Evolutionary conservation across 306 rosid genomes (phyloP).

Genomic region (Prunus salicina): DNA sequence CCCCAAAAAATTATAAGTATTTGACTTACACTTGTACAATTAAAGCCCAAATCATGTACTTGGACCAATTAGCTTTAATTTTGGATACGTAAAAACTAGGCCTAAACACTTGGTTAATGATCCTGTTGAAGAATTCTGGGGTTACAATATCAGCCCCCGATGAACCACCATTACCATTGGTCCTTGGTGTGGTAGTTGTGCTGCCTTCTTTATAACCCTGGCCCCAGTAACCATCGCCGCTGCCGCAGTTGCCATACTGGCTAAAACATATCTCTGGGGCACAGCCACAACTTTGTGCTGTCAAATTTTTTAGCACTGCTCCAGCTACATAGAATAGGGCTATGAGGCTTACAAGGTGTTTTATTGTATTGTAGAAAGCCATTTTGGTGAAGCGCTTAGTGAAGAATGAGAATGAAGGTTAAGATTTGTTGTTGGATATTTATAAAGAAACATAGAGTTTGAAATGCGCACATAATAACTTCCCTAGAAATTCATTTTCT

Average conservation of each 20-base stretch:
- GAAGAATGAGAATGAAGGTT: neutral
- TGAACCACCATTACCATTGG: neutral
- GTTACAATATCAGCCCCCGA: neutral
- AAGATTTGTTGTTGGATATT: neutral
- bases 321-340: neutral
- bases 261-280: slow-evolving; percentile 22
- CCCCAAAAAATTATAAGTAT: no score
- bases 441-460: neutral
- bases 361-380: neutral
- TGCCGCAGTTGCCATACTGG: slow-evolving; percentile 25
- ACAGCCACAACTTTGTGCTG: slow-evolving; percentile 21
- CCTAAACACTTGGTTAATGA: no score
- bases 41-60: no score
- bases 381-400: neutral
- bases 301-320: neutral
- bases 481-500: no score
- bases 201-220: slow-evolving; percentile 26
- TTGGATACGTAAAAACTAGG: no score
- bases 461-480: neutral
- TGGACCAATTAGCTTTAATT: no score
- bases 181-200: neutral
- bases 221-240: slow-evolving; percentile 6
- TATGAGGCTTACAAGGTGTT: neutral
- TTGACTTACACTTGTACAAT: no score
- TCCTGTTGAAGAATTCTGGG: neutral